Conservation (phyloP, 257 asterid genomes). For the Gynochthodes officinalis region DNA sequence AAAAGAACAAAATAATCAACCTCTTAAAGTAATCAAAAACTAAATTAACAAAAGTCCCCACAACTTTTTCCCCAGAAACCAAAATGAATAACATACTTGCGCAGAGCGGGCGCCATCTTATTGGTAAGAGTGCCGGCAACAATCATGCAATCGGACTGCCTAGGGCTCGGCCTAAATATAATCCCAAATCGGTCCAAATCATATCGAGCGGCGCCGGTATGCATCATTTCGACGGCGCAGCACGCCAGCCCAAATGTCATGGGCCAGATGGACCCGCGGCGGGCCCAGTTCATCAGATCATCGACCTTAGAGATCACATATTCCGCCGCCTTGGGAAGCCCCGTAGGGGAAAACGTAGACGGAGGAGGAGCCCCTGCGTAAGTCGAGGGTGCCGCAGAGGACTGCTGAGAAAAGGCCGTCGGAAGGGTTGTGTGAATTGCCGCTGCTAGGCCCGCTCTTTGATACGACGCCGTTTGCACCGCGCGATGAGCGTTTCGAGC, state of each 20-base stretch:
- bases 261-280: slow-evolving; percentile 97
- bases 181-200: slow-evolving; percentile 95
- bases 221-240: slow-evolving; percentile 99
- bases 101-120: slow-evolving; percentile 99
- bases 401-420: slow-evolving; percentile 43
- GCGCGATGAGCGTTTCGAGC: slow-evolving; percentile 67
- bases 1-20: not conserved
- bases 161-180: slow-evolving; percentile 95
- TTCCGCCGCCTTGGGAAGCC: slow-evolving; percentile 79
- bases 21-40: not conserved
- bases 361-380: slow-evolving; percentile 64
- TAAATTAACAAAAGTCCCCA: not conserved
- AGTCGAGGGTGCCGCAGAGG: slow-evolving; percentile 65
- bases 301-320: slow-evolving; percentile 92
- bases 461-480: slow-evolving; percentile 44
- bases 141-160: slow-evolving; percentile 93
- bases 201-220: slow-evolving; percentile 94
- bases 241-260: slow-evolving; percentile 97
- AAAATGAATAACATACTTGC: slow-evolving; percentile 48
- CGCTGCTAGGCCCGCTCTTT: slow-evolving; percentile 38
- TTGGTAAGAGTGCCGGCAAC: slow-evolving; percentile 91
- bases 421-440: slow-evolving; percentile 79
- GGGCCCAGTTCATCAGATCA: slow-evolving; percentile 94
- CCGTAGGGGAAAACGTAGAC: slow-evolving; percentile 66
- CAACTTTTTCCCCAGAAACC: not conserved